These are phyloP conservation scores for Bolboschoenus planiculmis DNA, from an alignment of 176 grass and related monocot species.

Conservation along the genomic window DNA sequence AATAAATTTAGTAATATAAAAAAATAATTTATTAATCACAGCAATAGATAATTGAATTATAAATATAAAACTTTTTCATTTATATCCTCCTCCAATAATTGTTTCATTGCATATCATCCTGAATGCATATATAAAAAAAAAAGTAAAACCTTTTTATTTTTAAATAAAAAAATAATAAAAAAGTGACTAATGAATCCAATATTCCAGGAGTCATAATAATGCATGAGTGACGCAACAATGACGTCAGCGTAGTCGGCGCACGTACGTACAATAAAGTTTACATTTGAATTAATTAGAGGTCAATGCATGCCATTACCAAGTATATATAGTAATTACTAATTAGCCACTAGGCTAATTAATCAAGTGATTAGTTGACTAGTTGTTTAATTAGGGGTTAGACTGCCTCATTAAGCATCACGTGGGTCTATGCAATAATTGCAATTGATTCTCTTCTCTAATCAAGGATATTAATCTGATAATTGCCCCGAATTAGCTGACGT, in stretches of 20 bases:
- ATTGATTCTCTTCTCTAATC: conserved; percentile 8
- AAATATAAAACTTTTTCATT: no score
- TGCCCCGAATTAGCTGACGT: neutral
- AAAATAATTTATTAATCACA: no score
- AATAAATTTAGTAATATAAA: no score
- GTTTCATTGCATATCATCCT: no score
- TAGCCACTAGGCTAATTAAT: neutral
- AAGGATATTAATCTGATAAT: neutral
- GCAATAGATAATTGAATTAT: no score
- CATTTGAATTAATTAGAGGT: neutral
- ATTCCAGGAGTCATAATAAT: neutral
- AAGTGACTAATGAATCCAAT: neutral
- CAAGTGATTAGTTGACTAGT: neutral
- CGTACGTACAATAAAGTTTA: neutral
- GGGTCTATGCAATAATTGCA: conserved; percentile 3
- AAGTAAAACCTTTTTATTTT: neutral
- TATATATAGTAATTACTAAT: neutral
- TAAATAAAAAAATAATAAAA: neutral
- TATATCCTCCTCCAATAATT: no score
- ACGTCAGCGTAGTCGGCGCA: neutral
- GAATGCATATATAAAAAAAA: no score
- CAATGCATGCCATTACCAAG: neutral
- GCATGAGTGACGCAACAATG: neutral
- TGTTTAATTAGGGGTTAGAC: neutral
- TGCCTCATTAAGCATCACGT: neutral